Evolutionary conservation across 2,329 filamentous ascomycete species (phyloP).

Genomic region (Orbilia ellipsospora): DNA sequence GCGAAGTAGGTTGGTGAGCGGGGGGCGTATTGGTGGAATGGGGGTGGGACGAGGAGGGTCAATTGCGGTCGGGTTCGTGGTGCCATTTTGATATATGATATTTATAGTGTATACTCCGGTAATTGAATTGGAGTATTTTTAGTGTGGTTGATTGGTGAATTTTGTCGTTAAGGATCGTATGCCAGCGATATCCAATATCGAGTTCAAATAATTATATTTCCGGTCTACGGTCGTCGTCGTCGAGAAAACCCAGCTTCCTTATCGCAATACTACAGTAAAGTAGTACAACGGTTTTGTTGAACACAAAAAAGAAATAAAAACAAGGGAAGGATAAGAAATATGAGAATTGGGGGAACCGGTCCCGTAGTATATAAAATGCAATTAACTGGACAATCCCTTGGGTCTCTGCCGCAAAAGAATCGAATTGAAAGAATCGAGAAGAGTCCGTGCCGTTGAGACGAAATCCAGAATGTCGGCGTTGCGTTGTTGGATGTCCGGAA

Average conservation of each 20-base stretch:
- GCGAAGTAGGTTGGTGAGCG: constrained; percentile 30
- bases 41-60: constrained; percentile 42
- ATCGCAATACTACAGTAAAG: not conserved
- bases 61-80: constrained; percentile 23
- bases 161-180: constrained; percentile 2
- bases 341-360: constrained; percentile 27
- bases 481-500: constrained; percentile 25
- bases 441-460: constrained; percentile 11
- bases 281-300: not conserved
- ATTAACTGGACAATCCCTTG: not conserved
- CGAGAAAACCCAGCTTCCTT: constrained; percentile 11
- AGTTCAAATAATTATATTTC: constrained; percentile 8
- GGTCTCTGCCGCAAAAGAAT: not conserved
- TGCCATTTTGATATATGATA: constrained; percentile 29
- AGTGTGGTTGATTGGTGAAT: not conserved
- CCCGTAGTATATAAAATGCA: constrained; percentile 10
- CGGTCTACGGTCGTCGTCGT: not conserved
- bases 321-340: constrained; percentile 1
- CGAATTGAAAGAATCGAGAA: not conserved
- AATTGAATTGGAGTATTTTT: not conserved
- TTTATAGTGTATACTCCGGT: not conserved
- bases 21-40: constrained; percentile 30
- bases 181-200: constrained; percentile 30
- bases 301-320: constrained; percentile 5
- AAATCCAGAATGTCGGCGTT: constrained; percentile 22